Evolutionary conservation across 1,284 basidiomycete genomes (phyloP).

Genomic region (Cutaneotrichosporon sp.): DNA sequence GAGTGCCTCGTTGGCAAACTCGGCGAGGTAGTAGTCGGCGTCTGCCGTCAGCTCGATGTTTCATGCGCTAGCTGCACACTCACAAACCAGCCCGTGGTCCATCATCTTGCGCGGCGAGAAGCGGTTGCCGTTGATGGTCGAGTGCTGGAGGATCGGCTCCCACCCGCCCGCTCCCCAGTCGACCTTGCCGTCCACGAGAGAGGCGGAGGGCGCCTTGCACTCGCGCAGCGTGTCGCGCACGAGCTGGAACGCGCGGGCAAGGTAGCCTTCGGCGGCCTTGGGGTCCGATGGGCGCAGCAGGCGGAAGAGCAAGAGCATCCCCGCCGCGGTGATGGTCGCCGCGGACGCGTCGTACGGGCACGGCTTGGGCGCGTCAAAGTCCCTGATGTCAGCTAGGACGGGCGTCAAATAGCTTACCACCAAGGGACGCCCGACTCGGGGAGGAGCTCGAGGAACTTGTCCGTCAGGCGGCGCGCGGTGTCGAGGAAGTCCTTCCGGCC

Average conservation of each 20-base stretch:
- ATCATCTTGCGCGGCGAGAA: conserved; percentile 25
- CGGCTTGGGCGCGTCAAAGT: conserved; percentile 43
- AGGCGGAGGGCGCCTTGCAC: conserved; percentile 31
- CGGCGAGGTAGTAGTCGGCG: conserved; percentile 45
- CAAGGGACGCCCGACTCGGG: conserved; percentile 36
- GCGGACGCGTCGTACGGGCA: conserved; percentile 45
- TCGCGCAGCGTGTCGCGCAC: conserved; percentile 29
- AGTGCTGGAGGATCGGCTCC: conserved; percentile 47
- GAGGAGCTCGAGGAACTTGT: conserved; percentile 38
- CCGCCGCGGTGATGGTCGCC: conserved; percentile 35
- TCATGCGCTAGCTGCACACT: neutral
- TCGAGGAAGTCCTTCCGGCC: conserved; percentile 40
- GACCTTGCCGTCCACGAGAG: conserved; percentile 27
- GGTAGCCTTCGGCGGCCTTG: conserved; percentile 33
- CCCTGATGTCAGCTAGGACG: conserved; percentile 33
- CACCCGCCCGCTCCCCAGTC: conserved; percentile 44
- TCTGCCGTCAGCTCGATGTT: conserved; percentile 10
- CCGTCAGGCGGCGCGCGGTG: conserved; percentile 32
- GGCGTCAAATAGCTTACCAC: conserved; percentile 34
- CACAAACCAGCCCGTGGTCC: conserved; percentile 36
- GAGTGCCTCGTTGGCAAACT: conserved; percentile 44
- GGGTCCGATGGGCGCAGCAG: conserved; percentile 28
- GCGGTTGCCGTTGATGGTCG: conserved; percentile 42
- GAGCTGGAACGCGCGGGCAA: conserved; percentile 32
- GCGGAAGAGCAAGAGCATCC: conserved; percentile 38